Evolutionary conservation across 2,329 filamentous ascomycete genomes (phyloP), one percentile per base, ranked within the genome.

Genomic region (Penicillium verrucosum): DNA sequence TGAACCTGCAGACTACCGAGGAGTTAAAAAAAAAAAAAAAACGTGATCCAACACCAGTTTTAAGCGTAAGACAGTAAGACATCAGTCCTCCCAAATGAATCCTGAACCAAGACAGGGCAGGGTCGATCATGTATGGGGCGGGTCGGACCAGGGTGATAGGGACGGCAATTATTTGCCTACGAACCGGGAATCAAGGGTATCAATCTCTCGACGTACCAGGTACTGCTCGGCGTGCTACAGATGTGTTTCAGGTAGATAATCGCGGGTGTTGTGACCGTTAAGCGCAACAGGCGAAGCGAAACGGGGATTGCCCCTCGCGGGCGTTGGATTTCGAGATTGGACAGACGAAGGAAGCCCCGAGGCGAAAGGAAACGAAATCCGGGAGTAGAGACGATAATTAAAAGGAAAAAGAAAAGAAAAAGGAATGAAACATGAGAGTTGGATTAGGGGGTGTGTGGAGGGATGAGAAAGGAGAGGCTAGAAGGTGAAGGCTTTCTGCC

Each of bases 241-340:
- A 42, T 18, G 21, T 23, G 60, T 66, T 65, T 66, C 64, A 66
- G 50, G 43, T 60, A 61, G 37, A 63, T 47, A 51, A 45, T 55
- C 61, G 63, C 63, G 63, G 57, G 54, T 64, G 62, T 61, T 61
- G 53, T 57, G 54, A 59, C 56, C 23, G 37, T 49, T 41, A 64
- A 64, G 60, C 63, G 64, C 60, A 59, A 53, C 56, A 54, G 55
- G 48, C 55, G 40, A 58, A 64, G 38, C 43, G 30, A 45, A 58
- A 23, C 54, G 54, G 54, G 32, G 44, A 43, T 51, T 66, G 62
- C 63, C 64, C 64, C 63, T 65, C 64, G 63, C 63, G 60, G 59
- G 57, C 54, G 57, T 37, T 58, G 60, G 46, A 29, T 36, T 46
- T 37, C 49, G 53, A 57, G 49, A 12, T 34, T 64, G 52, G 49